Evolutionary conservation across 345 rosid genomes (phyloP), one percentile per base, ranked within the genome.

Genomic region (Populus deltoides): DNA sequence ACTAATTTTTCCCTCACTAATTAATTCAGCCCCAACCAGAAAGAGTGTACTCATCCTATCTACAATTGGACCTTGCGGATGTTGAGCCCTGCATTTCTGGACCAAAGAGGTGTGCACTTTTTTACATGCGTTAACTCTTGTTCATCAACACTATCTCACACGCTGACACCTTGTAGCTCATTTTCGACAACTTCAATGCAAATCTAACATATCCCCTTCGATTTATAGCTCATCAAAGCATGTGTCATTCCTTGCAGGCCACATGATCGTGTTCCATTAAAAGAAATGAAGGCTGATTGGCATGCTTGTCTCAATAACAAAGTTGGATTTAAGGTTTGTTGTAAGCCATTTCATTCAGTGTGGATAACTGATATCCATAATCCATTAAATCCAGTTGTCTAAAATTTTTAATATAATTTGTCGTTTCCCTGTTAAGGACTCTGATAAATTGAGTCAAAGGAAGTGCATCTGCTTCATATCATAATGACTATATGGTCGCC

Each of bases 61-160:
- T 93, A 62, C 90, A 89, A 87, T 74, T 96, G 88, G 82, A 90
- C 82, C 93, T 96, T 61, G 89, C 75, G 7, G 88, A 88, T 49
- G 99, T 96, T 81, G 97, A 91, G 83, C 97, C 99, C 70, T 96
- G 99, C 85, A 78, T 96, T 78, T 92, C 99, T 45, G 99, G 99
- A 78, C 99, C 99, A 49, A 96, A 96, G 88, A 87, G 98, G 99
- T 93, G 72, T 72, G 80, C 45, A 3, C 24, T 61, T 31, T 51
- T 4, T 35, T 8, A 11, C 47, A 53, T 47, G 53, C 17, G 6
- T 7, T 38, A n/a, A 24, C 25, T 31, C 33, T 38, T 11, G 2
- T 38, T 39, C 71, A 68, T 47, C 16, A 47, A 47, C 24, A 20
- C 47, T 1, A 18, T 39, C 16, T 68, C 7, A n/a, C 4, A 33